Evolutionary conservation across 257 asterid species (phyloP).

Genomic region (Solanum appendiculatum): DNA sequence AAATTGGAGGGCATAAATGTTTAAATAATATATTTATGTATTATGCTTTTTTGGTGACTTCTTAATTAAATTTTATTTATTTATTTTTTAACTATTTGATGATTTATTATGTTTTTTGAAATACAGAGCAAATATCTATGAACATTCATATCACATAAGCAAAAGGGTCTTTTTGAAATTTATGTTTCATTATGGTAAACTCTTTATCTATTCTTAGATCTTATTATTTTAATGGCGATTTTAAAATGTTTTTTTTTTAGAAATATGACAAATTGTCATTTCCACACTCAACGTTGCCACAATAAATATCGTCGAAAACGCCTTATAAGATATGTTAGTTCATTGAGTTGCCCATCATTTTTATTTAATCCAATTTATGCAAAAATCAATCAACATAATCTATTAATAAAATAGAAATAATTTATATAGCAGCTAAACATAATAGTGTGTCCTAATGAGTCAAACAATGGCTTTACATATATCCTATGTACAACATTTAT

Average conservation of each 20-base stretch:
- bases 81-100: too few relatives aligned
- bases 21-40: too few relatives aligned
- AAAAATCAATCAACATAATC: background rate
- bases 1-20: too few relatives aligned
- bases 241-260: too few relatives aligned
- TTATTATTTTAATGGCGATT: background rate
- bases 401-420: background rate
- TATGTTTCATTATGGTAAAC: too few relatives aligned
- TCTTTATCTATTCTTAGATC: background rate
- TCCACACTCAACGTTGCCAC: background rate
- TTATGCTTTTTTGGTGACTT: too few relatives aligned
- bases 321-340: background rate
- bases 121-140: background rate
- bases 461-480: background rate
- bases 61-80: too few relatives aligned
- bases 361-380: background rate
- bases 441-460: background rate
- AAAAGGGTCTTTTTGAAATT: too few relatives aligned
- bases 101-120: too few relatives aligned
- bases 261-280: background rate
- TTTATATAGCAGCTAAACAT: background rate
- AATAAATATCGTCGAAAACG: background rate
- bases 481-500: background rate
- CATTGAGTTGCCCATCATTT: background rate
- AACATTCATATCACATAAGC: background rate